Evolutionary conservation across 169 alveolate genomes (phyloP).

Genomic region (Plasmodium knowlesi): DNA sequence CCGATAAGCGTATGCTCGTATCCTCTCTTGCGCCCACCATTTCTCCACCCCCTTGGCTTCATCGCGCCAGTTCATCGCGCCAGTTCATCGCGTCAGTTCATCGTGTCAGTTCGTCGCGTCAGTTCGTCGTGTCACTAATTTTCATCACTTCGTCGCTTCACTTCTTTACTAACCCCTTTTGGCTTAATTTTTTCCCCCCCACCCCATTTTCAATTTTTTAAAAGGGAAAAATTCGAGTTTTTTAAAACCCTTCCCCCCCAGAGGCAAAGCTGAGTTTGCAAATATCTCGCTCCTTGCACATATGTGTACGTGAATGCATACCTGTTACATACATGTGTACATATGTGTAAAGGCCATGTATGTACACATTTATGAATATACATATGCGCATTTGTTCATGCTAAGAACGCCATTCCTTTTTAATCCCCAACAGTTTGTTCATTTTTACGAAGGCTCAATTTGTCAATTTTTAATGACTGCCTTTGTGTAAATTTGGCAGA

Average conservation of each 20-base stretch:
- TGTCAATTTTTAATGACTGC: constrained; percentile 10
- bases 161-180: neutral
- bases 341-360: neutral
- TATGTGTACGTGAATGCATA: neutral
- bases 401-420: neutral
- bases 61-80: neutral
- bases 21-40: neutral
- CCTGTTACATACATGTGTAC: neutral
- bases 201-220: constrained; percentile 4
- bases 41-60: neutral
- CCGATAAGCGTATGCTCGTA: neutral
- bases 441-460: constrained; percentile 6
- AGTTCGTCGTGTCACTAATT: neutral
- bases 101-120: neutral
- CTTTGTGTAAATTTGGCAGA: constrained; percentile 19
- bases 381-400: neutral
- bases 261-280: neutral
- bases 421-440: neutral
- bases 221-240: neutral
- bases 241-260: neutral
- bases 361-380: neutral
- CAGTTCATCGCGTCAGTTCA: neutral
- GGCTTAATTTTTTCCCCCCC: constrained; percentile 15
- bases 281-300: neutral
- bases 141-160: neutral